These are phyloP conservation scores for Sphaerostilbella broomeana DNA, from an alignment of 2,329 filamentous ascomycete species.

Conservation along the genomic window DNA sequence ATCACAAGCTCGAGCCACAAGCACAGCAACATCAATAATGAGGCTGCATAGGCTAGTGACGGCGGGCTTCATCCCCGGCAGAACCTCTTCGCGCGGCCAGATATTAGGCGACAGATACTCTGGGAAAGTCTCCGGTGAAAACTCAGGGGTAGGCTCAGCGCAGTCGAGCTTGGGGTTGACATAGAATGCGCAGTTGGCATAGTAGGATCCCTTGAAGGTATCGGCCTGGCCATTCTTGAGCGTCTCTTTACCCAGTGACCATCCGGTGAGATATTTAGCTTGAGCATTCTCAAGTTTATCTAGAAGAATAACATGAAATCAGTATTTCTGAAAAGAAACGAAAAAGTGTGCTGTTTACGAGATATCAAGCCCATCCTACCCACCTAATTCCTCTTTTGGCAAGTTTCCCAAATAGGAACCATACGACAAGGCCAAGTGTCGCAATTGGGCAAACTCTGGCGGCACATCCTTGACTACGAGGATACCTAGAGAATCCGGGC, in stretches of 20 bases:
- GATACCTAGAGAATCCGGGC: slow-evolving; percentile 83
- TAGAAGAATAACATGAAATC: slow-evolving; percentile 19
- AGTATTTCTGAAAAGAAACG: too few relatives aligned
- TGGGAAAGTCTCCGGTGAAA: slow-evolving; percentile 59
- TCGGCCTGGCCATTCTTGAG: slow-evolving; percentile 72
- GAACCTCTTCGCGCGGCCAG: slow-evolving; percentile 64
- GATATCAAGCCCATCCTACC: slow-evolving; percentile 19
- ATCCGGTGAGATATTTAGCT: slow-evolving; percentile 62
- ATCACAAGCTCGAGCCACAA: slow-evolving; percentile 89
- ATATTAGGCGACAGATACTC: slow-evolving; percentile 88
- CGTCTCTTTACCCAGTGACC: slow-evolving; percentile 77
- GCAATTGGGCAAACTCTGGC: slow-evolving; percentile 60
- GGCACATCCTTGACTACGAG: slow-evolving; percentile 88
- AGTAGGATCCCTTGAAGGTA: slow-evolving; percentile 76
- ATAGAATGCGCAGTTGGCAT: slow-evolving; percentile 77
- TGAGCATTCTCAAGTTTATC: slow-evolving; percentile 52
- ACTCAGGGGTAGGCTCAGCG: slow-evolving; percentile 52
- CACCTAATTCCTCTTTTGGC: slow-evolving; percentile 63
- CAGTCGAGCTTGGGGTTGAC: slow-evolving; percentile 56
- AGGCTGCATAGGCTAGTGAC: slow-evolving; percentile 72
- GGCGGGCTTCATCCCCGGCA: slow-evolving; percentile 69
- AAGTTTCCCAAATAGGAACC: slow-evolving; percentile 85
- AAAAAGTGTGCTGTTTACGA: too few relatives aligned
- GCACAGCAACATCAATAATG: slow-evolving; percentile 81
- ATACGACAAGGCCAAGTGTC: slow-evolving; percentile 72